phyloP scores from a whole-genome alignment of 164 flowering plant species.

The Nymphaea colorata region DNA sequence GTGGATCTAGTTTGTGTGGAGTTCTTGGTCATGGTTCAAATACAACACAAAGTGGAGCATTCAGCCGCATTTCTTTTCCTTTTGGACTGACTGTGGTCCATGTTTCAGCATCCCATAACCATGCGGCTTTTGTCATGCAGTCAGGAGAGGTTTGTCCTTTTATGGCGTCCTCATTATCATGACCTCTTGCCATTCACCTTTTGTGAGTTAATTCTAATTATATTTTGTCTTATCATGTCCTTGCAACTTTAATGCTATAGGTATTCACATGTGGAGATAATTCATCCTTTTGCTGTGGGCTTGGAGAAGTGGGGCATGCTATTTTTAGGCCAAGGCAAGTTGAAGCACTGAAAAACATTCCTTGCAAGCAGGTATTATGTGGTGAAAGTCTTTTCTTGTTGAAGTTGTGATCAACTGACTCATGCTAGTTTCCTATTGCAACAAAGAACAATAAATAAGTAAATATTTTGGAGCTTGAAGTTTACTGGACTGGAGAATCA shows the following conservation, averaged over 20 bases:
- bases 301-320: constrained; percentile 59
- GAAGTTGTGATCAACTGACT: too few species aligned
- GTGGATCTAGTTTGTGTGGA: constrained; percentile 91
- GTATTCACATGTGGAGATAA: constrained; percentile 95
- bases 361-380: constrained; percentile 72
- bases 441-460: too few species aligned
- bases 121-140: constrained; percentile 81
- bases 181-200: too few species aligned
- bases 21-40: constrained; percentile 93
- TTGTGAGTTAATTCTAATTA: too few species aligned
- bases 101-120: constrained; percentile 86
- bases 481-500: too few species aligned
- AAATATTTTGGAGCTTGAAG: too few species aligned
- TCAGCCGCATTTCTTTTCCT: constrained; percentile 56
- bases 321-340: constrained; percentile 72
- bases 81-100: constrained; percentile 38
- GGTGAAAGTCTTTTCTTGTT: too few species aligned
- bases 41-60: constrained; percentile 64
- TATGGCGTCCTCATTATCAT: too few species aligned
- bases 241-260: constrained; percentile 16
- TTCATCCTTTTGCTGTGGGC: constrained; percentile 85
- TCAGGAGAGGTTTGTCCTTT: constrained; percentile 79
- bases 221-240: too few species aligned
- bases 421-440: too few species aligned
- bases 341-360: constrained; percentile 64